Evolutionary conservation across 331 rosid species (phyloP), one percentile per base, ranked within the genome.

Genomic region (Cydonia oblonga): DNA sequence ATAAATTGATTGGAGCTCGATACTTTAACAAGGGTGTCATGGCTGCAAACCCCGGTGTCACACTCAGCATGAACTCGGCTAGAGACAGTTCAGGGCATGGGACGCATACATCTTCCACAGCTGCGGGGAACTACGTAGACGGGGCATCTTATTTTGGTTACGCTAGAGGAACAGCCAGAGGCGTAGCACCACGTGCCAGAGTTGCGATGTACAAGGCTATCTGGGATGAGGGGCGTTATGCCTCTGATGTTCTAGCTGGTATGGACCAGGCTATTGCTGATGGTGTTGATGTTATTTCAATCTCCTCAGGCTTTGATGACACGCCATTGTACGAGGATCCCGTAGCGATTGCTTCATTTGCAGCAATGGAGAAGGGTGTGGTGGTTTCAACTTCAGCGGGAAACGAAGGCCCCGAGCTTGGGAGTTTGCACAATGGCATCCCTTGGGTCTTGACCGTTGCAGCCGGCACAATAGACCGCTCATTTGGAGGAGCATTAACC

Each of bases 361-460:
- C 84, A 33, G 96, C 88, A 3, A 81, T 83, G 90, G 90, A 83
- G 73, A 86, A 80, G 70, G 84, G 85, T 32, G 80, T 89, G 12
- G 10, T 85, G 28, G 87, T 89, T 69, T 89, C 91, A 32, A 32
- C 85, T 69, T 89, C 90, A 0, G 89, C 91, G 0, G 95, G 89
- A 4, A 89, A 89, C 4, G 40, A 9, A 6, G 90, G 86, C 6
- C 86, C 85, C 3, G 0, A 2, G 2, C 78, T 68, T 11, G 79
- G 75, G 5, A 70, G 74, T 1, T 61, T 86, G 71, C 85, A 82
- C 69, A 89, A 86, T 51, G 90, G 90, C 30, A 85, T 80, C 59
- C 91, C 91, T 4, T 85, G 91, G 96, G 69, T 78, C 14, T 4
- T 85, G 0, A 85, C 90, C 0, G 85, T 78, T 4, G 91, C 84